Percentiles rank a stretch among this genome's conserved stretches.
phyloP scores from a whole-genome alignment of 345 rosid species.

The Corchorus olitorius region DNA sequence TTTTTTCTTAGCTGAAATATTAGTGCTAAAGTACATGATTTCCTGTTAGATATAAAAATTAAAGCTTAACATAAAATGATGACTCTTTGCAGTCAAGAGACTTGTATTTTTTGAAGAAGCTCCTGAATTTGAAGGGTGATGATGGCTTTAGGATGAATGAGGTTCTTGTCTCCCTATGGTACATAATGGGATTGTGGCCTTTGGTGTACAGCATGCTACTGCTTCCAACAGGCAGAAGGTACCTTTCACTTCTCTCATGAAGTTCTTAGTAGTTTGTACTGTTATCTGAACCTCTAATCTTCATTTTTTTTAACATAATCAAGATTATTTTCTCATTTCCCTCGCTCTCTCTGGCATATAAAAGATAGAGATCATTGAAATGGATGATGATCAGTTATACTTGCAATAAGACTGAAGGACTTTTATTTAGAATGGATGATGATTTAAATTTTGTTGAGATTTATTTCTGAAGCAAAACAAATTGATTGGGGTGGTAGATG shows the following conservation, averaged over 20 bases:
- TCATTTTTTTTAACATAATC: not conserved
- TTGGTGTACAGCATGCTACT: conserved; percentile 74
- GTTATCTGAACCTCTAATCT: not conserved
- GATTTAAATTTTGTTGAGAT: conserved; percentile 7
- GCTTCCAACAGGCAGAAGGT: conserved; percentile 86
- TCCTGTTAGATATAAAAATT: not conserved
- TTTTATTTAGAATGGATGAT: not conserved
- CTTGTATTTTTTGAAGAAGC: conserved; percentile 79
- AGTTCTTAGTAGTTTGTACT: not conserved
- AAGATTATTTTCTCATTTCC: not conserved
- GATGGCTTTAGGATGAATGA: conserved; percentile 91
- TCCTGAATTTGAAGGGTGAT: conserved; percentile 67
- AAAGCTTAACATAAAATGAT: not conserved
- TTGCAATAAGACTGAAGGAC: not conserved
- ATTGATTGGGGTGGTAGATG: not conserved
- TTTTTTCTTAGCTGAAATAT: not conserved
- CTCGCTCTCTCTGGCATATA: not conserved
- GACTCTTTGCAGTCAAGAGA: conserved; percentile 66
- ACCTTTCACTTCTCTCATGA: conserved; percentile 1
- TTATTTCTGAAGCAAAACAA: not conserved
- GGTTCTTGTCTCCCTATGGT: conserved; percentile 80
- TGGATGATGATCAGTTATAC: not conserved
- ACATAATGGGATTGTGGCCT: conserved; percentile 94
- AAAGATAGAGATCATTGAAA: not conserved
- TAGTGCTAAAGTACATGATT: not conserved